Conservation (phyloP, 306 rosid species). For the Prunus persica region Prunus_persica_NCBIv2 NC_034013.1:13884001-13884500, state of each 20-base stretch:
- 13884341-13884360: constrained; percentile 30
- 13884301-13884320: constrained; percentile 29
- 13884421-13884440: neutral
- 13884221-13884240: neutral
- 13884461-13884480: constrained; percentile 12
- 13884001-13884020: constrained; percentile 15
- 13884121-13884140: neutral
- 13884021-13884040: neutral
- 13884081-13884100: neutral
- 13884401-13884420: constrained; percentile 18
- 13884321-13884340: constrained; percentile 22
- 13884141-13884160: accelerated
- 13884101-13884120: no score
- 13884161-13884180: accelerated
- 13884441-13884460: neutral
- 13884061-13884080: neutral
- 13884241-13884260: neutral
- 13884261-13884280: constrained; percentile 38
- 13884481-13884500: constrained; percentile 44
- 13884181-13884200: neutral
- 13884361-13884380: constrained; percentile 34
- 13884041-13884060: neutral
- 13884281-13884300: neutral
- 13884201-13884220: neutral
- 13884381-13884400: constrained; percentile 33